Evolutionary conservation across 176 grass and related monocot species (phyloP).

Genomic region (Cenchrus americanus): DNA sequence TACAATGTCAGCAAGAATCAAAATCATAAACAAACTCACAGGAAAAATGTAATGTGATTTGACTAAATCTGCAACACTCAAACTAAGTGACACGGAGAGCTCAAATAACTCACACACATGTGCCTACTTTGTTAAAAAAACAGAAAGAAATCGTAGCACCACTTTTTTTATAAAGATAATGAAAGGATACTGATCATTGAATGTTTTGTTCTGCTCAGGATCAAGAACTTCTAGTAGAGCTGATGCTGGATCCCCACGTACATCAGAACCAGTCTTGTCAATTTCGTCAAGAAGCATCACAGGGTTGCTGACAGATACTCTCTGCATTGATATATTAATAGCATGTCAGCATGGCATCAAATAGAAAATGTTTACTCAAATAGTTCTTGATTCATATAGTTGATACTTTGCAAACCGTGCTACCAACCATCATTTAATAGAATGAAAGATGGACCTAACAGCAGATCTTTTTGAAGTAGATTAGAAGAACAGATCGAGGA

Average conservation of each 20-base stretch:
- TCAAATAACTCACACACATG: background rate
- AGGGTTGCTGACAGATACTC: conserved; percentile 93
- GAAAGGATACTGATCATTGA: conserved; percentile 99
- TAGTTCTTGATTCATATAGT: background rate
- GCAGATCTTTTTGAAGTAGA: background rate
- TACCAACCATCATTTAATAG: conserved; percentile 12
- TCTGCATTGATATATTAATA: conserved; percentile 56
- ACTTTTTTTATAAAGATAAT: conserved; percentile 5
- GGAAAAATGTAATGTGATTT: conserved; percentile 16
- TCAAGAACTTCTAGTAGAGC: conserved; percentile 99
- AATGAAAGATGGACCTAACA: conserved; percentile 1
- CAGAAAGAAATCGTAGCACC: conserved; percentile 26
- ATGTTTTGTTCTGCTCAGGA: conserved; percentile 90
- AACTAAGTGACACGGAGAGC: background rate
- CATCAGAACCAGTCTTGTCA: conserved; percentile 99
- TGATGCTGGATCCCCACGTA: conserved; percentile 96
- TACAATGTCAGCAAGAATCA: background rate
- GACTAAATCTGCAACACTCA: conserved; percentile 4
- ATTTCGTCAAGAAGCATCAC: conserved; percentile 99
- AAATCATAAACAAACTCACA: conserved; percentile 28
- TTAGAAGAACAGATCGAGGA: conserved; percentile 13
- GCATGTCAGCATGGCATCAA: conserved; percentile 24
- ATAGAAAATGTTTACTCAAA: conserved; percentile 14
- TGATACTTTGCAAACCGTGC: background rate
- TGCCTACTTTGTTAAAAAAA: background rate